Percentiles rank a stretch among this genome's conserved stretches.
Conservation (phyloP, 225 moss, liverwort and hornwort genomes). For the Antitrichia curtipendula region DNA sequence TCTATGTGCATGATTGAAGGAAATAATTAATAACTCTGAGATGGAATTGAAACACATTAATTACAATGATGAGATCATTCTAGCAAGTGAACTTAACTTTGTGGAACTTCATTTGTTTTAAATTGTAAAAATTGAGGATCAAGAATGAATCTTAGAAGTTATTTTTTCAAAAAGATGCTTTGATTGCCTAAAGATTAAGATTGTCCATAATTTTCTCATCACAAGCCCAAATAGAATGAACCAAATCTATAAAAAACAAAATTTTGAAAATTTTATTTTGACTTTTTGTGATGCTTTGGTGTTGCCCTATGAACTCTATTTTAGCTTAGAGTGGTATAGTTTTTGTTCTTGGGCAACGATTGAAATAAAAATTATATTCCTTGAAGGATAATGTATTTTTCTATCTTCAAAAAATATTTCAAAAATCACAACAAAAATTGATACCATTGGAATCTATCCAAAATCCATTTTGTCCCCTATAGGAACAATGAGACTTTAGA, state of each 20-base stretch:
- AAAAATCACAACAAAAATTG: background rate
- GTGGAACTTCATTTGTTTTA: background rate
- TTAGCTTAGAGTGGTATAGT: background rate
- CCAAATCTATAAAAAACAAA: too few species aligned
- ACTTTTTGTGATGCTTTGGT: background rate
- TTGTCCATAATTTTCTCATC: too few species aligned
- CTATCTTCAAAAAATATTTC: background rate
- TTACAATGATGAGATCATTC: fast-evolving
- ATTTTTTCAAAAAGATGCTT: too few species aligned
- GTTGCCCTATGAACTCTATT: background rate
- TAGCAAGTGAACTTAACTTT: background rate
- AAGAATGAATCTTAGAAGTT: too few species aligned
- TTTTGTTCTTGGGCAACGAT: background rate
- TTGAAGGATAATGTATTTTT: background rate
- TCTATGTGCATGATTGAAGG: background rate
- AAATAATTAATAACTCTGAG: background rate
- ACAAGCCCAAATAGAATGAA: too few species aligned
- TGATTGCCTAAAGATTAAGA: too few species aligned
- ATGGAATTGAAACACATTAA: background rate
- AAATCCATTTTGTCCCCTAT: background rate
- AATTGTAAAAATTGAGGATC: too few species aligned
- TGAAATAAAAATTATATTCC: background rate
- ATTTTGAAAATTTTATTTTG: background rate
- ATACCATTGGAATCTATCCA: background rate
- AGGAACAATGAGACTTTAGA: background rate